Percentiles rank a stretch among this genome's conserved stretches.
These are phyloP conservation scores for Coemansia brasiliensis DNA, from an alignment of 192 early-diverging fungal genomes.

Conservation along the genomic window DNA sequence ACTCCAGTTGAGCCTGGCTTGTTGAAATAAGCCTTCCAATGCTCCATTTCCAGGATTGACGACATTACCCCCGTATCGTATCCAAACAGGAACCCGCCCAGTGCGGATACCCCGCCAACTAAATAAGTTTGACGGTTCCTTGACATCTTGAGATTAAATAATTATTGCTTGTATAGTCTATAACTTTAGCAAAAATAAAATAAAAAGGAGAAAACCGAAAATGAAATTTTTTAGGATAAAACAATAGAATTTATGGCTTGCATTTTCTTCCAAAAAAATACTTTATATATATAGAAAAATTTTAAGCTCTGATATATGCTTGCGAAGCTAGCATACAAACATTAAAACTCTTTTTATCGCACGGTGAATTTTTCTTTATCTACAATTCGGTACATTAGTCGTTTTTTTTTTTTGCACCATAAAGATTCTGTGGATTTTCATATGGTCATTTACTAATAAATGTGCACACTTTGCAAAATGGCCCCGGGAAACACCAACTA, in stretches of 20 bases:
- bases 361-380: no score
- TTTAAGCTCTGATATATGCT: background rate
- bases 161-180: background rate
- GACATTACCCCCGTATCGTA: slow-evolving; percentile 77
- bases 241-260: no score
- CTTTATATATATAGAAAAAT: no score
- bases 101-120: slow-evolving; percentile 55
- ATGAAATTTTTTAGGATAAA: slow-evolving; percentile 1
- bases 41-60: slow-evolving; percentile 62
- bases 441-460: no score
- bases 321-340: no score
- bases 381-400: no score
- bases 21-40: slow-evolving; percentile 60
- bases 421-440: no score
- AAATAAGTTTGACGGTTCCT: slow-evolving; percentile 21
- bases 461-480: no score
- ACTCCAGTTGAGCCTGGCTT: slow-evolving; percentile 55
- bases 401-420: no score
- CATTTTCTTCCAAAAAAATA: no score
- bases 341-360: no score
- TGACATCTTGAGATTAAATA: slow-evolving; percentile 8
- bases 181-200: background rate
- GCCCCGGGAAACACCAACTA: no score
- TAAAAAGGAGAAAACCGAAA: background rate
- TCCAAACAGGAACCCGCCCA: slow-evolving; percentile 54